These are phyloP conservation scores for Solanum chacoense DNA, from an alignment of 305 asterid species.

Conservation along the genomic window DNA sequence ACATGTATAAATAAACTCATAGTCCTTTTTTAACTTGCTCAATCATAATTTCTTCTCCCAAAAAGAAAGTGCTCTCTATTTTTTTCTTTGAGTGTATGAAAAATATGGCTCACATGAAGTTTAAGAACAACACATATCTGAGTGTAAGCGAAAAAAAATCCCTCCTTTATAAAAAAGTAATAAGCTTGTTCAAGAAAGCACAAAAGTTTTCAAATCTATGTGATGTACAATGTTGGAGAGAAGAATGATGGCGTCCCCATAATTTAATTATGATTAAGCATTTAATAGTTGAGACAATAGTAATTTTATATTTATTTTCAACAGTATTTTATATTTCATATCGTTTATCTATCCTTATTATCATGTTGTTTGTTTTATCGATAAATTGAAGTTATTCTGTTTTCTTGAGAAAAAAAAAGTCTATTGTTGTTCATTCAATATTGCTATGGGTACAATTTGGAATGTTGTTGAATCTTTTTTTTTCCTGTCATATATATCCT, in stretches of 20 bases:
- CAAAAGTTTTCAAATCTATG: too few relatives aligned
- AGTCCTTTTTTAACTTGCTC: background rate
- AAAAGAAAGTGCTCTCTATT: background rate
- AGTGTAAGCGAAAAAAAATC: background rate
- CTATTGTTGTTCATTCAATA: background rate
- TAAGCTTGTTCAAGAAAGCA: too few relatives aligned
- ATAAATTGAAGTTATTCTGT: background rate
- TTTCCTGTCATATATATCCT: background rate
- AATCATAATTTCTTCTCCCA: background rate
- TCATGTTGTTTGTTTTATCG: background rate
- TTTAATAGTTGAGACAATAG: background rate
- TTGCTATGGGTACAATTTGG: background rate
- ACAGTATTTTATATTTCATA: background rate
- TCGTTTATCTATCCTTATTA: background rate
- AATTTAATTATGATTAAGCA: too few relatives aligned
- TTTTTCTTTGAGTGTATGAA: background rate
- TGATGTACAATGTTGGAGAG: background rate
- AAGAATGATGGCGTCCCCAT: too few relatives aligned
- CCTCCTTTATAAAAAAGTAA: background rate
- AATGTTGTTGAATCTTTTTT: background rate
- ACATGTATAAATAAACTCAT: too few relatives aligned
- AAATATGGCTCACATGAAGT: background rate
- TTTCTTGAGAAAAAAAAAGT: background rate
- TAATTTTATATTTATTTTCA: background rate
- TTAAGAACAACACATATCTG: background rate